These are phyloP conservation scores for Fragilaria crotonensis DNA, from an alignment of 108 stramenopile species.

Conservation along the genomic window DNA sequence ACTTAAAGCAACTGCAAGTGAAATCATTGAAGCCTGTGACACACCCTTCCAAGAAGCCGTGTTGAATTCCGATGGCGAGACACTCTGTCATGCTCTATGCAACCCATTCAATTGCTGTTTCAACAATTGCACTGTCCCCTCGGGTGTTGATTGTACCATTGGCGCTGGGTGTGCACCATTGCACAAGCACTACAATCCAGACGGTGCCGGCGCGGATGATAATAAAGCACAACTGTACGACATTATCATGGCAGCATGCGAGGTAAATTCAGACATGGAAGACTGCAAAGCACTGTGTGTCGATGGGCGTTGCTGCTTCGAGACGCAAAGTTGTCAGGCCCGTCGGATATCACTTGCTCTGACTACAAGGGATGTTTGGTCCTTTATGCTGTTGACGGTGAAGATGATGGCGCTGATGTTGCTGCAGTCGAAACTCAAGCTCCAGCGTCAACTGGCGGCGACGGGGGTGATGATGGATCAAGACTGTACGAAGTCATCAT, in stretches of 20 bases:
- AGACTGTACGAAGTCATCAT: not conserved
- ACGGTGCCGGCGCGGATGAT: too few species aligned
- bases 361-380: not conserved
- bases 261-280: not conserved
- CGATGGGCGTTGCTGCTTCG: not conserved
- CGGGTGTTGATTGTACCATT: not conserved
- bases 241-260: not conserved
- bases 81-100: not conserved
- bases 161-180: not conserved
- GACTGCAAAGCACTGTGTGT: not conserved
- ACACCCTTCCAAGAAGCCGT: not conserved
- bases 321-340: not conserved
- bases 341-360: not conserved
- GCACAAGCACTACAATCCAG: too few species aligned
- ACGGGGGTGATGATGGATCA: too few species aligned
- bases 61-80: not conserved
- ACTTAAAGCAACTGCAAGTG: not conserved
- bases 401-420: not conserved
- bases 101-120: not conserved
- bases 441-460: too few species aligned
- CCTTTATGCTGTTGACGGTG: not conserved
- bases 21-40: not conserved
- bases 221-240: not conserved
- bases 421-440: too few species aligned
- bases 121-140: not conserved